A percentile compares a stretch with the other conserved stretches of the same genome.
Evolutionary conservation across 2,329 filamentous ascomycete species (phyloP).

Genomic region (Scytalidium sp.): DNA sequence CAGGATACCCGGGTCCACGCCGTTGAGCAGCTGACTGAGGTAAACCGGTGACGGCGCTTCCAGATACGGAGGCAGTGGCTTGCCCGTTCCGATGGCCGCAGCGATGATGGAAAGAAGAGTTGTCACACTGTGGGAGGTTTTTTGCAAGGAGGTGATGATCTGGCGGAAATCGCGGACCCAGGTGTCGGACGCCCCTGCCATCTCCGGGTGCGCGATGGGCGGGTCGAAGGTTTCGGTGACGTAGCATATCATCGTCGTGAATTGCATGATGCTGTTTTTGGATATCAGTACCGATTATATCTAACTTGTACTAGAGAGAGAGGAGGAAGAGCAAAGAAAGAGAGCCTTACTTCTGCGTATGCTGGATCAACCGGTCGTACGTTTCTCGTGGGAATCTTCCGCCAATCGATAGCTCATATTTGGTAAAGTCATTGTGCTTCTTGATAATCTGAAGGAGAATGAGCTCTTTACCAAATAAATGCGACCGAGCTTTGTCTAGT

Average conservation of each 20-base stretch:
- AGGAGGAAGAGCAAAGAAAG: background rate
- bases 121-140: slow-evolving; percentile 60
- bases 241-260: slow-evolving; percentile 63
- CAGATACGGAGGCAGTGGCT: slow-evolving; percentile 68
- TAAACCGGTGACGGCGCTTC: slow-evolving; percentile 41
- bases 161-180: slow-evolving; percentile 45
- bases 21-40: slow-evolving; percentile 7
- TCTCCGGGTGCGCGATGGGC: slow-evolving; percentile 6
- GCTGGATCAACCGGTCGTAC: background rate
- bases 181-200: slow-evolving; percentile 25
- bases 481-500: slow-evolving; percentile 50
- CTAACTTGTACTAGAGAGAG: background rate
- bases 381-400: slow-evolving; percentile 56
- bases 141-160: slow-evolving; percentile 50
- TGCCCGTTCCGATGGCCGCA: slow-evolving; percentile 60
- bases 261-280: slow-evolving; percentile 54
- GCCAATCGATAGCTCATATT: slow-evolving; percentile 67
- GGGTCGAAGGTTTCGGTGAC: slow-evolving; percentile 47
- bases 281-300: background rate
- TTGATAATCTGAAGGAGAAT: slow-evolving; percentile 58
- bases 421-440: slow-evolving; percentile 57
- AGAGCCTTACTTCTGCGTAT: slow-evolving; percentile 1
- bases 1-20: slow-evolving; percentile 6
- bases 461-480: slow-evolving; percentile 63
- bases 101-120: slow-evolving; percentile 67